phyloP scores from a whole-genome alignment of 2,329 filamentous ascomycete species.

The Ceratocystis alfenasii region DNA sequence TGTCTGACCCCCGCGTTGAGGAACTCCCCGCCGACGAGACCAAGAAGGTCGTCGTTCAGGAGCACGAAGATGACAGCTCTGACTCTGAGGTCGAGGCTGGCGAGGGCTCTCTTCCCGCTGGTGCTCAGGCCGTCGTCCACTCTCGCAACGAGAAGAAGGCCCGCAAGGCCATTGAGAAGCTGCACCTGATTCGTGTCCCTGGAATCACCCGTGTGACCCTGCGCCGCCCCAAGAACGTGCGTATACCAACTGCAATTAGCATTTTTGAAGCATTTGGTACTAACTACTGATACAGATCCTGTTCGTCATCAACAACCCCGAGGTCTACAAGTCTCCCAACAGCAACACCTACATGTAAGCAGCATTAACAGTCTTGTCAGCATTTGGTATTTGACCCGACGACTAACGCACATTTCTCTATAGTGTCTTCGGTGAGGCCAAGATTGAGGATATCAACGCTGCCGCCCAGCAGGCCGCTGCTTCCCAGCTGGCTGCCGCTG shows the following conservation, averaged over 20 bases:
- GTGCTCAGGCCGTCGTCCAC: conserved; percentile 82
- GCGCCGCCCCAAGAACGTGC: conserved; percentile 96
- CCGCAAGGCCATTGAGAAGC: conserved; percentile 97
- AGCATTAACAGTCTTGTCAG: too few relatives aligned
- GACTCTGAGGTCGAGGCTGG: conserved; percentile 66
- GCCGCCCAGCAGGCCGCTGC: conserved; percentile 92
- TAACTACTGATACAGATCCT: conserved; percentile 59
- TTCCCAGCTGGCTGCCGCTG: conserved; percentile 78
- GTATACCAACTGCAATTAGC: conserved; percentile 32
- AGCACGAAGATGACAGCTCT: conserved; percentile 56
- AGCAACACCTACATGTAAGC: conserved; percentile 99
- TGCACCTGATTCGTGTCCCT: conserved; percentile 88
- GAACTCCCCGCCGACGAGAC: conserved; percentile 87
- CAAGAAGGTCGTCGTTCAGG: conserved; percentile 64
- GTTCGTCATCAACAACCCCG: conserved; percentile 98
- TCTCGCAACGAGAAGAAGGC: conserved; percentile 99
- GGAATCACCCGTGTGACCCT: conserved; percentile 98
- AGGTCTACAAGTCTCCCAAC: conserved; percentile 98
- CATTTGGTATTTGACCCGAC: too few relatives aligned
- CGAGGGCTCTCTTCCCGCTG: conserved; percentile 66
- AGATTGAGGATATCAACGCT: conserved; percentile 99
- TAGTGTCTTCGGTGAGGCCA: conserved; percentile 98
- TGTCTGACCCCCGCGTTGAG: conserved; percentile 97
- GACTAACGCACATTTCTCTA: neutral
- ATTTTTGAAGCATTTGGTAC: neutral